phyloP scores from a whole-genome alignment of 495 filamentous ascomycete species.

The Talaromyces wortmannii region DNA sequence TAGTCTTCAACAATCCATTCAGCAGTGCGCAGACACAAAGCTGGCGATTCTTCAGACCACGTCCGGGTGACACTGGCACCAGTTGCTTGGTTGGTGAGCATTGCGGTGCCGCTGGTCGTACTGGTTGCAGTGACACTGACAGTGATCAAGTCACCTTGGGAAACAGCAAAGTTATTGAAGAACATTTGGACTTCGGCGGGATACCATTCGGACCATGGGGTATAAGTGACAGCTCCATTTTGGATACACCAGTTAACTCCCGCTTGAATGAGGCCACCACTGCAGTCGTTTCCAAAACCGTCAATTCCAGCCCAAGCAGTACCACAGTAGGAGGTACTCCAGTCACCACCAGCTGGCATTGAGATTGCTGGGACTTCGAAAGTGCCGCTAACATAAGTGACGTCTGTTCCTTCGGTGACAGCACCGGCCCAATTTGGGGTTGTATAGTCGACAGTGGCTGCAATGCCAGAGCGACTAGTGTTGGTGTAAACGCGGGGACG shows the following conservation, averaged over 20 bases:
- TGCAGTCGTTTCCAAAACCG: slow-evolving; percentile 42
- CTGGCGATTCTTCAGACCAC: slow-evolving; percentile 27
- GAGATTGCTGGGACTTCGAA: slow-evolving; percentile 49
- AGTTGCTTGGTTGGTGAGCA: slow-evolving; percentile 47
- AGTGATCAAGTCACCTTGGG: slow-evolving; percentile 50
- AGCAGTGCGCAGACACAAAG: slow-evolving; percentile 40
- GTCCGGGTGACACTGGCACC: slow-evolving; percentile 47
- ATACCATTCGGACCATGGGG: slow-evolving; percentile 63
- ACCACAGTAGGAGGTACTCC: slow-evolving; percentile 29
- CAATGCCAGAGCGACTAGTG: background rate
- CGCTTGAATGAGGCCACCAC: slow-evolving; percentile 50
- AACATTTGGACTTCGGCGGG: slow-evolving; percentile 45
- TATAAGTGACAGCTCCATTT: slow-evolving; percentile 28
- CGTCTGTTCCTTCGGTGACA: background rate
- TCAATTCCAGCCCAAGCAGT: slow-evolving; percentile 60
- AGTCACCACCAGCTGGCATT: slow-evolving; percentile 23
- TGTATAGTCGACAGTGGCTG: slow-evolving; percentile 1
- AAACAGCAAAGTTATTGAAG: slow-evolving; percentile 43
- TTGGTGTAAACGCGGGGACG: background rate
- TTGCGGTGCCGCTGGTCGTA: slow-evolving; percentile 42
- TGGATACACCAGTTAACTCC: slow-evolving; percentile 52
- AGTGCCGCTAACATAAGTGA: slow-evolving; percentile 45
- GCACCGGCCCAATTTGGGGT: slow-evolving; percentile 1
- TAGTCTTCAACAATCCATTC: slow-evolving; percentile 65
- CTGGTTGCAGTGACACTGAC: slow-evolving; percentile 43